Evolutionary conservation across 2,329 filamentous ascomycete species (phyloP), one percentile per base, ranked within the genome.

Genomic region (Aspergillus uvarum): DNA sequence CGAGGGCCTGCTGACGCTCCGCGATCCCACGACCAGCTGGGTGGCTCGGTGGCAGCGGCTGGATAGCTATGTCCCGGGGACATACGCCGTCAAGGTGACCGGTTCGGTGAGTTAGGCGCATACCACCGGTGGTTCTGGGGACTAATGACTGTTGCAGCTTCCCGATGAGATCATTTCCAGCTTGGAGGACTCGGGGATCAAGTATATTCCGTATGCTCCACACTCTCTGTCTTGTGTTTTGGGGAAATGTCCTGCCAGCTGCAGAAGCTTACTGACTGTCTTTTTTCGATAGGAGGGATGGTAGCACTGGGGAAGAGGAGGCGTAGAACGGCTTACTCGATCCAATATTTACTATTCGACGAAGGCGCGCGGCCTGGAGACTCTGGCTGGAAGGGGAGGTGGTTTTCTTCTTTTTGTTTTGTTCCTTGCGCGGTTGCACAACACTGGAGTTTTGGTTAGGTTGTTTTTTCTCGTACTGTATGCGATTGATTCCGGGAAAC

Each of bases 41-140:
- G 91, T 98, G 52, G 93, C 94, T n/a, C 91, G 91, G 74, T 98
- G 93, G 89, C 92, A 98, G 82, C 86, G 95, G 8, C 80, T 99
- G 61, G 91, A 97, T 74, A 87, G 86, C 58, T 98, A 96, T 76
- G 89, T 95, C 55, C 85, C 87, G 16, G 95, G 95, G 56, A 88
- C 96, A 59, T 99, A 99, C 79, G 95, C 95, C 19, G 90, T 92
- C 58, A 97, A 98, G 80, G 95, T 99, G 24, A 92, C 90, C 32
- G 95, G 95, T 19, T 87, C 91, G 63, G 82, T 85, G 66, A 76
- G 82, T 77, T 24, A 22, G 22, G 26, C 26, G 7, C 26, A 29
- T 29, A 29, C 26, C 26, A 29, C 26, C 26, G 26, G 2, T 29
- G 26, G 26, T 10, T 29, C 2, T 8, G 1, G 2, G 7, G 26